phyloP scores from a whole-genome alignment of 1,284 basidiomycete genomes.

The Anthracocystis setariae region DNA sequence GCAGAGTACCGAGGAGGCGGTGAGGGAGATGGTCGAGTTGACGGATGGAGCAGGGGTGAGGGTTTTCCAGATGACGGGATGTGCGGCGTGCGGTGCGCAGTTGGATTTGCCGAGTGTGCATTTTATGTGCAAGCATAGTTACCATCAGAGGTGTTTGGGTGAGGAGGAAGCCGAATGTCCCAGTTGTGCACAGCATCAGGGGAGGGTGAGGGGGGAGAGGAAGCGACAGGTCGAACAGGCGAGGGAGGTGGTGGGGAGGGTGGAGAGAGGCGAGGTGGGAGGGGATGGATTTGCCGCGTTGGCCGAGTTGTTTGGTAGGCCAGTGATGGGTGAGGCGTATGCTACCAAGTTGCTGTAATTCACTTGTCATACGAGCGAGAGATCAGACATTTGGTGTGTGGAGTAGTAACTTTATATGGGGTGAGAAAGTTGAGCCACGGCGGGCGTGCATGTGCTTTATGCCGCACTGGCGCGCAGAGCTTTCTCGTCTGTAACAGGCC shows the following conservation, averaged over 20 bases:
- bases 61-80: slow-evolving; percentile 92
- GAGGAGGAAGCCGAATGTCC: slow-evolving; percentile 78
- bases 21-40: slow-evolving; percentile 82
- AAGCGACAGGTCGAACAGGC: slow-evolving; percentile 5
- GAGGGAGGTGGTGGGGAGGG: slow-evolving; percentile 3
- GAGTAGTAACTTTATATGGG: too few relatives aligned
- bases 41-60: slow-evolving; percentile 79
- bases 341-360: slow-evolving; percentile 9
- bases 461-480: too few relatives aligned
- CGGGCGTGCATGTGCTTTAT: too few relatives aligned
- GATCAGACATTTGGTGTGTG: too few relatives aligned
- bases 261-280: background rate
- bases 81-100: slow-evolving; percentile 84
- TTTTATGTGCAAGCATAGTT: slow-evolving; percentile 98
- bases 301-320: slow-evolving; percentile 35
- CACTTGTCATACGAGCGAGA: too few relatives aligned
- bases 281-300: slow-evolving; percentile 36
- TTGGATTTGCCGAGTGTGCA: slow-evolving; percentile 92
- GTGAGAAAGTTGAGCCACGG: background rate
- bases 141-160: slow-evolving; percentile 76
- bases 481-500: too few relatives aligned
- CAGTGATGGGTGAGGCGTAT: slow-evolving; percentile 27
- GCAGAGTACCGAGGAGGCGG: slow-evolving; percentile 81
- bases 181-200: slow-evolving; percentile 83
- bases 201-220: slow-evolving; percentile 83